phyloP scores from a whole-genome alignment of 1,284 basidiomycete species.

The Marasmius tenuissimus region DNA sequence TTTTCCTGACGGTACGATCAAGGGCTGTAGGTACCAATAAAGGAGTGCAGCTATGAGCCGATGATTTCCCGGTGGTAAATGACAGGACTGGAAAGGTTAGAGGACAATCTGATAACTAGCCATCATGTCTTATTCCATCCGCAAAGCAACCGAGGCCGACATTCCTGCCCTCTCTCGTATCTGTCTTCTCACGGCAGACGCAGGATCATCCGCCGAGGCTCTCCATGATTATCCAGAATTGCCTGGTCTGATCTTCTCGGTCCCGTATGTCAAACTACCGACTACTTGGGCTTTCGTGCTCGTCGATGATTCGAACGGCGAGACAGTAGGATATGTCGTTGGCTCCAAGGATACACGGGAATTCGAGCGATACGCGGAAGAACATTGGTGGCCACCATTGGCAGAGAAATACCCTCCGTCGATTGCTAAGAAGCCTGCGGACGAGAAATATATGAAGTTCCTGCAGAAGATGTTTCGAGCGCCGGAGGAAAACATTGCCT shows the following conservation, averaged over 20 bases:
- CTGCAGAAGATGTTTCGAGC: conserved; percentile 50
- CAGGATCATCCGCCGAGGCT: conserved; percentile 62
- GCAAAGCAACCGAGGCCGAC: conserved; percentile 55
- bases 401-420: conserved; percentile 50
- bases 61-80: background rate
- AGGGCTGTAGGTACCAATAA: background rate
- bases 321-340: conserved; percentile 62
- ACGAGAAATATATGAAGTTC: conserved; percentile 48
- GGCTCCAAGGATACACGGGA: conserved; percentile 59
- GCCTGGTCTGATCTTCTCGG: conserved; percentile 66
- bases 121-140: conserved; percentile 50
- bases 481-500: conserved; percentile 46
- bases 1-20: background rate
- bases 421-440: conserved; percentile 40
- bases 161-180: conserved; percentile 59
- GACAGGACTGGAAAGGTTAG: background rate
- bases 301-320: conserved; percentile 44
- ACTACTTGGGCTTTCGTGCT: conserved; percentile 73
- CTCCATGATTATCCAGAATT: conserved; percentile 63
- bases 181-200: conserved; percentile 72
- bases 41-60: background rate
- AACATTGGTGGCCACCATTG: conserved; percentile 60
- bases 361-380: conserved; percentile 50
- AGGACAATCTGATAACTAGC: background rate
- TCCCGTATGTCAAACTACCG: conserved; percentile 70